Evolutionary conservation across 2,329 filamentous ascomycete genomes (phyloP), one percentile per base, ranked within the genome.

Genomic region (Stemphylium beticola): DNA sequence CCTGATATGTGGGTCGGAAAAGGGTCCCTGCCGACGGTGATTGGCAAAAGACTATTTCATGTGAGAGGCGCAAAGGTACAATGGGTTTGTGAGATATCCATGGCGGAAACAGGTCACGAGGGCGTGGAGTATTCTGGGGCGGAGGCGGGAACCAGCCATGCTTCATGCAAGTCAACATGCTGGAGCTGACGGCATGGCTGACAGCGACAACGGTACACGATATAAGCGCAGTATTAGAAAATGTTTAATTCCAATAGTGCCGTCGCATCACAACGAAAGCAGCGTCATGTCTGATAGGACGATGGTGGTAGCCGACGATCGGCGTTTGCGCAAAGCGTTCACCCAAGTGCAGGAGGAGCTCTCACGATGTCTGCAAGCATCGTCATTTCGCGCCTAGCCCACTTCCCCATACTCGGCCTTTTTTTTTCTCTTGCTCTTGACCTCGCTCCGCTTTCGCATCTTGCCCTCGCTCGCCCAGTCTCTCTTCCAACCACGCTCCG

Each of bases 151-250:
- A 53, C 26, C 41, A 48, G 14, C 45, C 36, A 50, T 47, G 37
- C 22, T 48, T 40, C 18, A 70, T 69, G 67, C 68, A 61, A 65
- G 67, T 69, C 68, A 70, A 60, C 66, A 66, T 66, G 57, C 61
- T 47, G 51, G 65, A 34, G 58, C 64, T 65, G 61, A 64, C 60
- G 12, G 61, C 61, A 53, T 48, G 33, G 60, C 45, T 40, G 57
- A 53, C 51, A 47, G 54, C 49, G 55, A 40, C 15, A 12, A 39
- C 24, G 22, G 24, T 29, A 29, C n/a, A 31, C 20, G 29, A 34
- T 42, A 34, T 24, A 34, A 29, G 18, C 20, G 41, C 12, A 34
- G 20, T 38, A 17, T 17, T 29, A 20, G 26, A 33, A 5, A 24
- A 12, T 6, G 22, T 32, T 11, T 29, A 11, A 29, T 29, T 10